A percentile compares a stretch with the other conserved stretches of the same genome.
These are phyloP conservation scores for Helminthosporium solani DNA, from an alignment of 2,329 filamentous ascomycete genomes.

Conservation along the genomic window DNA sequence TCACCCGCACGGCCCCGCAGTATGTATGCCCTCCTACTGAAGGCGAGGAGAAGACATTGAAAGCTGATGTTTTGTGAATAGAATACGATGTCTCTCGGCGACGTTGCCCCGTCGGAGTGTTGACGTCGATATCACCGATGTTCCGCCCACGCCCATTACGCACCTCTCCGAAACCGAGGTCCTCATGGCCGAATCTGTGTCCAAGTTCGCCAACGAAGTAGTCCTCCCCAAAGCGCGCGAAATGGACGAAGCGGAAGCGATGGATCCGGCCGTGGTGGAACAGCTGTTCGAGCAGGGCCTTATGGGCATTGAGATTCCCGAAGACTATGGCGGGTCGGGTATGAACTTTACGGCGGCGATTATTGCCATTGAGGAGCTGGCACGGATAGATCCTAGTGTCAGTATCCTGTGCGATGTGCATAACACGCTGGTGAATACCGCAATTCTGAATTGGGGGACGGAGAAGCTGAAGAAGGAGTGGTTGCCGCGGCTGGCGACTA, in stretches of 20 bases:
- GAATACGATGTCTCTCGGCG: conserved; percentile 47
- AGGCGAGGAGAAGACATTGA: neutral
- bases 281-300: conserved; percentile 95
- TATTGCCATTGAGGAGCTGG: conserved; percentile 94
- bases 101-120: conserved; percentile 40
- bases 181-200: conserved; percentile 85
- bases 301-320: conserved; percentile 96
- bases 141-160: conserved; percentile 88
- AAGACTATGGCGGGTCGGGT: conserved; percentile 92
- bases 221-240: conserved; percentile 89
- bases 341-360: conserved; percentile 99
- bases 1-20: conserved; percentile 33
- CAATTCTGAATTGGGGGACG: conserved; percentile 81
- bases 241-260: conserved; percentile 95
- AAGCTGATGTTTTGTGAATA: conserved; percentile 11
- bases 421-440: conserved; percentile 96
- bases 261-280: conserved; percentile 87
- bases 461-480: conserved; percentile 77
- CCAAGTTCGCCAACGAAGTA: conserved; percentile 85
- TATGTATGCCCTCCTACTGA: conserved; percentile 15
- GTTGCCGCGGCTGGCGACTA: conserved; percentile 84
- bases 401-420: conserved; percentile 96
- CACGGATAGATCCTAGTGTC: conserved; percentile 89
- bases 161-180: conserved; percentile 87
- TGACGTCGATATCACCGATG: conserved; percentile 62